These are phyloP conservation scores for Crataegus laevigata DNA, from an alignment of 306 rosid genomes.

Conservation along the genomic window DNA sequence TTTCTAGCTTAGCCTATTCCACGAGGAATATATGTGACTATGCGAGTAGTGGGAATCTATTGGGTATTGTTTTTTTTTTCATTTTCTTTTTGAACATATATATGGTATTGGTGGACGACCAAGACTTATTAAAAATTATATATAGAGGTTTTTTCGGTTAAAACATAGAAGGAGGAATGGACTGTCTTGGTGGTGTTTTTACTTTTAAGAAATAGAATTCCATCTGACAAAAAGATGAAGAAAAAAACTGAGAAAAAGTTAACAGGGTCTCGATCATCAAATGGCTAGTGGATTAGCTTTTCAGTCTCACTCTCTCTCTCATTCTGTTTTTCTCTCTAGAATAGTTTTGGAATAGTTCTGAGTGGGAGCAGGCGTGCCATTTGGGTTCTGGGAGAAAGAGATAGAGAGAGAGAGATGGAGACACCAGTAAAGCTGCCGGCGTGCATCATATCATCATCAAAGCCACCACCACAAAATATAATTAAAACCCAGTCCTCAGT, in stretches of 20 bases:
- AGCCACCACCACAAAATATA: conserved; percentile 40
- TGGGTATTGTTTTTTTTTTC: background rate
- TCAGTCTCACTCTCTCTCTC: conserved; percentile 10
- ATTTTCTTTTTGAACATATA: background rate
- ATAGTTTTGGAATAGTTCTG: conserved; percentile 3
- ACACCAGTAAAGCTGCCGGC: conserved; percentile 86
- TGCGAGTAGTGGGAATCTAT: background rate
- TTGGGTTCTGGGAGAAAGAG: conserved; percentile 22
- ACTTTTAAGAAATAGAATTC: conserved; percentile 30
- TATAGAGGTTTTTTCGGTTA: background rate
- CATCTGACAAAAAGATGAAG: conserved; percentile 68
- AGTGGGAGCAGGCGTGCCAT: conserved; percentile 96
- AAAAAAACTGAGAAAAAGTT: conserved; percentile 52
- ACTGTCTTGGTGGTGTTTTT: conserved; percentile 20
- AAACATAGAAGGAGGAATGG: conserved; percentile 22
- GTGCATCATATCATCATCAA: conserved; percentile 70
- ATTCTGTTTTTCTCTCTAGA: background rate
- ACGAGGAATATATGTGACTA: background rate
- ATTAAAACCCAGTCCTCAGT: conserved; percentile 34
- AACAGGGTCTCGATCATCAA: conserved; percentile 41
- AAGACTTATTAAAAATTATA: background rate
- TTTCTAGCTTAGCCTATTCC: conserved; percentile 21
- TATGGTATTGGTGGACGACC: background rate
- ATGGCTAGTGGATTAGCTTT: conserved; percentile 75
- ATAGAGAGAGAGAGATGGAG: conserved; percentile 22